Conservation (phyloP, 2,329 filamentous ascomycete genomes). For the Cladosporium sphaerospermum region DNA sequence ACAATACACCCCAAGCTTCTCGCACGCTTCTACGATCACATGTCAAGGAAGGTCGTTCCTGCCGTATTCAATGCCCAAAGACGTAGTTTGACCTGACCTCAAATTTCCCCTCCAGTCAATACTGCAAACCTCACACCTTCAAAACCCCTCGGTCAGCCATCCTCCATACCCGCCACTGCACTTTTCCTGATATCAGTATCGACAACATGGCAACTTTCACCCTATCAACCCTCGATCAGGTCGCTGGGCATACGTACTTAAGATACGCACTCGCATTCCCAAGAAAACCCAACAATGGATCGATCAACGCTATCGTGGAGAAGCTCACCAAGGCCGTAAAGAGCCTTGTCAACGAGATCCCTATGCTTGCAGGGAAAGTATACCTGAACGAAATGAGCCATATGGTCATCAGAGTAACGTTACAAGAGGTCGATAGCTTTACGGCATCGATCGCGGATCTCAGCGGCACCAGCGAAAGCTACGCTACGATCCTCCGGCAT, state of each 20-base stretch:
- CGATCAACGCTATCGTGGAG: conserved; percentile 3
- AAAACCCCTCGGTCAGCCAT: neutral
- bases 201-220: conserved; percentile 3
- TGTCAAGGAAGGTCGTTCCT: too few relatives aligned
- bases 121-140: neutral
- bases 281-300: neutral
- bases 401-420: conserved; percentile 7
- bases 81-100: too few relatives aligned
- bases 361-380: conserved; percentile 12
- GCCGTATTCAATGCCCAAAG: too few relatives aligned
- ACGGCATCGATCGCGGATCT: conserved; percentile 13
- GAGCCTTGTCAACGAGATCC: conserved; percentile 15
- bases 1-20: too few relatives aligned
- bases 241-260: conserved; percentile 14
- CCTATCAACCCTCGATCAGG: conserved; percentile 21
- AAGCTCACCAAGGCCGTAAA: conserved; percentile 13
- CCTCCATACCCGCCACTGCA: neutral
- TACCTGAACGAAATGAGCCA: neutral
- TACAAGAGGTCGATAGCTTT: conserved; percentile 13
- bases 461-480: conserved; percentile 5
- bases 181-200: neutral
- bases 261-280: conserved; percentile 20
- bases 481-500: conserved; percentile 5
- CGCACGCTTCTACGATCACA: too few relatives aligned
- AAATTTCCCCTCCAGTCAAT: neutral